These are phyloP conservation scores for Nemania sp. DNA, from an alignment of 2,329 filamentous ascomycete genomes.

Conservation along the genomic window DNA sequence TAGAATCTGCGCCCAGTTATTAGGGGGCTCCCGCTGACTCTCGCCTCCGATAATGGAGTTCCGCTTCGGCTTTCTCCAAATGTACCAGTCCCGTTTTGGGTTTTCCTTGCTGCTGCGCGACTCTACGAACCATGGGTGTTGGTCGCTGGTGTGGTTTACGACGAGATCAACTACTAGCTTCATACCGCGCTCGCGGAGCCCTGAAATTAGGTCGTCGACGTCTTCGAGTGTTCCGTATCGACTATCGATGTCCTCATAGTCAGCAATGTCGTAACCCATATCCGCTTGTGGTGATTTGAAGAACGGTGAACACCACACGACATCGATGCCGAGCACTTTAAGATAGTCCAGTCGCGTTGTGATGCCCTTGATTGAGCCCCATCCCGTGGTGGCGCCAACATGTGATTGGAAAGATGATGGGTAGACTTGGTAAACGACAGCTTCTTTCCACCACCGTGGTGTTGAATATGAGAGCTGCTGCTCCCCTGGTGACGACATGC, in stretches of 20 bases:
- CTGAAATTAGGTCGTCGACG: constrained; percentile 71
- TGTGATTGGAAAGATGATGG: constrained; percentile 64
- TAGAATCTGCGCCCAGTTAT: constrained; percentile 78
- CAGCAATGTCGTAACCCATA: constrained; percentile 77
- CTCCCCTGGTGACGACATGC: too few relatives aligned
- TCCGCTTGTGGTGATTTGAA: constrained; percentile 73
- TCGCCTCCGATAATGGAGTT: constrained; percentile 56
- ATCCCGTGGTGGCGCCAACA: constrained; percentile 64
- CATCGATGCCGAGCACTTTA: constrained; percentile 69
- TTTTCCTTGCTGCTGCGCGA: constrained; percentile 71
- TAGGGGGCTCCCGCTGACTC: constrained; percentile 66
- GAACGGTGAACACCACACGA: constrained; percentile 76
- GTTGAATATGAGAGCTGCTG: constrained; percentile 4
- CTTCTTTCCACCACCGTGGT: constrained; percentile 67
- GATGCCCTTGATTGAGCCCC: constrained; percentile 73
- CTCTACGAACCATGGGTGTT: constrained; percentile 78
- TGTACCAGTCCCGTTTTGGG: constrained; percentile 77
- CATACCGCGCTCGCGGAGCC: constrained; percentile 73
- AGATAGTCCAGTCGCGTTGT: constrained; percentile 72
- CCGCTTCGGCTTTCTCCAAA: constrained; percentile 65
- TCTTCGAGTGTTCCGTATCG: constrained; percentile 76
- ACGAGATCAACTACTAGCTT: constrained; percentile 80
- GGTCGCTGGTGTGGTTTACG: constrained; percentile 80
- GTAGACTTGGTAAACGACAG: constrained; percentile 70
- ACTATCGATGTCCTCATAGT: constrained; percentile 74